These are phyloP conservation scores for Sarocladium brachiariae DNA, from an alignment of 2,329 filamentous ascomycete genomes.

Conservation along the genomic window DNA sequence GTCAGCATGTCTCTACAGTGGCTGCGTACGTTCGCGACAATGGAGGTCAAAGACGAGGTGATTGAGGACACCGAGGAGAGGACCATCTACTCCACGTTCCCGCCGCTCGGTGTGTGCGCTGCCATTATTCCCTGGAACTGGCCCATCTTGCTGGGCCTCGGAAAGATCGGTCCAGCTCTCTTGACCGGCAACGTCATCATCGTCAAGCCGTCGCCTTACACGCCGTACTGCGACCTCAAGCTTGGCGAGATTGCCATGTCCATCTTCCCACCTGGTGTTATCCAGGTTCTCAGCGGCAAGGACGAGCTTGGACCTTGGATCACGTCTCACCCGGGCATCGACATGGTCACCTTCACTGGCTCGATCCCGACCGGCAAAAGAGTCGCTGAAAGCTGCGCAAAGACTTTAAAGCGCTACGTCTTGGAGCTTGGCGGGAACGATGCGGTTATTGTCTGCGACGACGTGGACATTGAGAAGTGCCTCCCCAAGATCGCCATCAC, in stretches of 20 bases:
- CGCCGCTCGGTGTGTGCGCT: constrained; percentile 32
- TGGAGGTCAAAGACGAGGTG: constrained; percentile 16
- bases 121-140: constrained; percentile 49
- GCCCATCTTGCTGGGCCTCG: constrained; percentile 38
- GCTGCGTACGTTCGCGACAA: constrained; percentile 21
- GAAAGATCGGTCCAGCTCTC: constrained; percentile 51
- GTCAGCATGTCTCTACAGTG: constrained; percentile 17
- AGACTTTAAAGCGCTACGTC: constrained; percentile 10
- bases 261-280: constrained; percentile 48
- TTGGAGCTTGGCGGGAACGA: constrained; percentile 46
- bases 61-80: constrained; percentile 24
- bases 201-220: constrained; percentile 51
- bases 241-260: constrained; percentile 50
- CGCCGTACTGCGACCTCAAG: constrained; percentile 53
- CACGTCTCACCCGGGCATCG: constrained; percentile 47
- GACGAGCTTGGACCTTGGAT: constrained; percentile 52
- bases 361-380: constrained; percentile 52
- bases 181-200: constrained; percentile 50
- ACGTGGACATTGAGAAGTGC: constrained; percentile 41
- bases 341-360: constrained; percentile 58
- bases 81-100: constrained; percentile 13
- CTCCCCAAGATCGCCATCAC: constrained; percentile 34
- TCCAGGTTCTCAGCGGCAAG: constrained; percentile 54
- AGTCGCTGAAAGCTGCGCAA: constrained; percentile 25
- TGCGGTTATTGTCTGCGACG: constrained; percentile 48